A percentile compares a stretch with the other conserved stretches of the same genome.
These are phyloP conservation scores for Miamiensis avidus DNA, from an alignment of 169 alveolate species.

Conservation along the genomic window DNA sequence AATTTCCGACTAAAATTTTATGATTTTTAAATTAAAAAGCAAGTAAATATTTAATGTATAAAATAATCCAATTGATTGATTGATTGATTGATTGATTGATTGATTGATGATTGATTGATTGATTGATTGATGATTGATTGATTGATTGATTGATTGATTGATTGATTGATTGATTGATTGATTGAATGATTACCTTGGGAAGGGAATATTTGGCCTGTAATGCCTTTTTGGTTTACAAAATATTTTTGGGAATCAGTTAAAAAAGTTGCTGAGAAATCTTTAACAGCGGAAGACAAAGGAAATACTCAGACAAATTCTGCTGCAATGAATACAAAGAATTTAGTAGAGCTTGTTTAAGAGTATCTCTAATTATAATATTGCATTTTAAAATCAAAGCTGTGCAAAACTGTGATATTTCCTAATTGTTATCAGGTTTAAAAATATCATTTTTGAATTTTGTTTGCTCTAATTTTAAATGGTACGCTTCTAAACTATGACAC, in stretches of 20 bases:
- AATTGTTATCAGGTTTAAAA: background rate
- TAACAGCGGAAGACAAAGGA: background rate
- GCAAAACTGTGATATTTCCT: background rate
- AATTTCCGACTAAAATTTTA: background rate
- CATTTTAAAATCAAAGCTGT: background rate
- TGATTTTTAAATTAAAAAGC: no score
- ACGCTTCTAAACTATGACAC: background rate
- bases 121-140: background rate
- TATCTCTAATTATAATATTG: background rate
- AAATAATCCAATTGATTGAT: no score
- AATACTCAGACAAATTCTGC: background rate
- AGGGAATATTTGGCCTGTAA: background rate
- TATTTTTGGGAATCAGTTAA: background rate
- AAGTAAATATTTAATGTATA: no score
- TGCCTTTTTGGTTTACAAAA: background rate
- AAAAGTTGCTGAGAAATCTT: background rate
- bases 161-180: no score
- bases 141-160: no score
- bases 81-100: no score
- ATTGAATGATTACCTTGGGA: background rate
- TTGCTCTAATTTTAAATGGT: no score
- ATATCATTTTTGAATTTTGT: background rate
- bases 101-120: no score
- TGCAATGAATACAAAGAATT: background rate
- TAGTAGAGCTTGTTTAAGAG: background rate